Conservation (phyloP, 345 rosid species). For the Pugionium cornutum region DNA sequence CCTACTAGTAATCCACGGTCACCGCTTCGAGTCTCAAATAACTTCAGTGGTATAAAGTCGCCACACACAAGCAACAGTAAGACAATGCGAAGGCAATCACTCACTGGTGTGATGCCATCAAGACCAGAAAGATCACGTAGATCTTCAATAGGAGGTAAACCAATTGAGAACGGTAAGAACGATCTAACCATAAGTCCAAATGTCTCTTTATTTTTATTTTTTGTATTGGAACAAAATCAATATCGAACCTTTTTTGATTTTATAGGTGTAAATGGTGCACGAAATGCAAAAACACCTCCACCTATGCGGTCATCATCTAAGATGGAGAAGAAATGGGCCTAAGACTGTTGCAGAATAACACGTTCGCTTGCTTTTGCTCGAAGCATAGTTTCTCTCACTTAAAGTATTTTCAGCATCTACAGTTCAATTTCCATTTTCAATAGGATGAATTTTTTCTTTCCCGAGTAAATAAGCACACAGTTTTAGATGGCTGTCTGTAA, state of each 20-base stretch:
- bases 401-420: conserved; percentile 21
- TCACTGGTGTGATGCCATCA: conserved; percentile 56
- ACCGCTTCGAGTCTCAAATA: conserved; percentile 40
- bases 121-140: conserved; percentile 57
- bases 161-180: conserved; percentile 52
- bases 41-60: conserved; percentile 43
- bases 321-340: conserved; percentile 51
- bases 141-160: conserved; percentile 81
- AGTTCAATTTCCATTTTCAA: conserved; percentile 11
- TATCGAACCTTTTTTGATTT: conserved; percentile 8
- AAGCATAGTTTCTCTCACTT: conserved; percentile 41
- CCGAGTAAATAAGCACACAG: conserved; percentile 38
- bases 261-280: conserved; percentile 45
- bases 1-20: conserved; percentile 45
- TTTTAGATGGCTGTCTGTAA: conserved; percentile 32
- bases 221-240: conserved; percentile 5
- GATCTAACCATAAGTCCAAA: conserved; percentile 13
- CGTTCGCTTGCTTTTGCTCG: conserved; percentile 50
- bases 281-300: conserved; percentile 82
- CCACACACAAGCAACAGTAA: conserved; percentile 52
- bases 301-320: conserved; percentile 53
- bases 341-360: conserved; percentile 18
- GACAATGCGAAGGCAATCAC: conserved; percentile 69
- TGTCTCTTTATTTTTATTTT: not conserved
- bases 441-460: not conserved